phyloP scores from a whole-genome alignment of 2,329 filamentous ascomycete genomes.

The Xylaria sp. region DNA sequence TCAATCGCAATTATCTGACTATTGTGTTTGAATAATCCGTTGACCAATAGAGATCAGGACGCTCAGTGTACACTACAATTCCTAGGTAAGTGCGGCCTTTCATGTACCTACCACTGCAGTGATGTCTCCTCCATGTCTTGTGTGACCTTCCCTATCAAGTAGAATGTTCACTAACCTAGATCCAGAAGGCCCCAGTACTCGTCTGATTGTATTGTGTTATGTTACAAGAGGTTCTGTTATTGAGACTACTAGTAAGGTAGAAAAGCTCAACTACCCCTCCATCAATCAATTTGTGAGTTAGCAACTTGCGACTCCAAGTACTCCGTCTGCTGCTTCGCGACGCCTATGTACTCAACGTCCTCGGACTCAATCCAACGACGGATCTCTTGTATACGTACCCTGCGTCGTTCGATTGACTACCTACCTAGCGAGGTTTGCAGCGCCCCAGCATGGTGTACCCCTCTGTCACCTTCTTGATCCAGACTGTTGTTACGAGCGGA shows the following conservation, averaged over 20 bases:
- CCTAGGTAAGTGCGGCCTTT: not conserved
- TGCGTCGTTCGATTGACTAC: slow-evolving; percentile 25
- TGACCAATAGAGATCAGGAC: not conserved
- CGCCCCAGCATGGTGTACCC: slow-evolving; percentile 21
- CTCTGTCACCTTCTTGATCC: slow-evolving; percentile 45
- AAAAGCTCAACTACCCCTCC: slow-evolving; percentile 14
- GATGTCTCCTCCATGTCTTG: not conserved
- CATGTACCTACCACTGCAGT: not conserved
- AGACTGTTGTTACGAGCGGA: slow-evolving; percentile 41
- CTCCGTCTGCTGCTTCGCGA: not conserved
- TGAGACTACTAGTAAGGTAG: not conserved
- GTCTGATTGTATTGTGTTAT: not conserved
- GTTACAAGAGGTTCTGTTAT: too few relatives aligned
- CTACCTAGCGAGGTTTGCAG: slow-evolving; percentile 7
- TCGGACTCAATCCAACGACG: not conserved
- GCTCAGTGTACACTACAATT: too few relatives aligned
- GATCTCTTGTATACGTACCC: slow-evolving; percentile 9
- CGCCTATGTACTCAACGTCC: not conserved
- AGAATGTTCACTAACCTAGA: slow-evolving; percentile 7
- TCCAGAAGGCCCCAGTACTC: not conserved
- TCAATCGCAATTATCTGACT: not conserved
- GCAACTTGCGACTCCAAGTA: slow-evolving; percentile 28
- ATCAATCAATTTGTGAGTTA: slow-evolving; percentile 8
- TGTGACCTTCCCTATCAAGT: slow-evolving; percentile 45
- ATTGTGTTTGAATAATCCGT: too few relatives aligned